Percentiles rank a stretch among this genome's conserved stretches.
Evolutionary conservation across 2,329 filamentous ascomycete species (phyloP).

Genomic region (Elsinoe fawcettii): DNA sequence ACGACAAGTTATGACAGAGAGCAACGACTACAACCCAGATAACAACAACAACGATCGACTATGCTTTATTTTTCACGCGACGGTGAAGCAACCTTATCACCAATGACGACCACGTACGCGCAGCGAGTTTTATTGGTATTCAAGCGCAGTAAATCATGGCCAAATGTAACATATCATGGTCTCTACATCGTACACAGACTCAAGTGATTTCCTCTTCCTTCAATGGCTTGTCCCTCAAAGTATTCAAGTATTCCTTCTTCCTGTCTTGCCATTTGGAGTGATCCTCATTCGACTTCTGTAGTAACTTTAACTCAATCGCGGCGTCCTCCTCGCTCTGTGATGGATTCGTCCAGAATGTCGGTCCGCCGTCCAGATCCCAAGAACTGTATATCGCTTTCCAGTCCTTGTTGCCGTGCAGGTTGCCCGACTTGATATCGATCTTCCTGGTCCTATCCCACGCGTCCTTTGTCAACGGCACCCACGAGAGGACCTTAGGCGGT

Average conservation of each 20-base stretch:
- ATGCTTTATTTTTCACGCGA: neutral
- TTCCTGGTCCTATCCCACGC: constrained; percentile 4
- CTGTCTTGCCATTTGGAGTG: neutral
- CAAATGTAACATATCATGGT: neutral
- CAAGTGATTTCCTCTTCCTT: neutral
- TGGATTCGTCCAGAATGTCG: neutral
- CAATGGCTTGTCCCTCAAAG: neutral
- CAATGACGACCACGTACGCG: neutral
- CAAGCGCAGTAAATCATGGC: neutral
- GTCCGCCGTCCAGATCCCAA: neutral
- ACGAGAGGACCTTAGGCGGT: constrained; percentile 3
- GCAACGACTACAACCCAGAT: neutral
- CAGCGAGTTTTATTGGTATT: neutral
- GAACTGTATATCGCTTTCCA: constrained; percentile 9
- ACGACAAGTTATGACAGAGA: neutral
- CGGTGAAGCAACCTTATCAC: neutral
- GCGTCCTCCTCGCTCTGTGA: constrained; percentile 1
- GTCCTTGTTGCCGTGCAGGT: constrained; percentile 5
- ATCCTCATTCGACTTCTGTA: neutral
- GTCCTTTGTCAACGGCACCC: neutral
- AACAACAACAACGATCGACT: neutral
- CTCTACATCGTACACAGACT: neutral
- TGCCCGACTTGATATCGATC: constrained; percentile 6
- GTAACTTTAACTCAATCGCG: neutral
- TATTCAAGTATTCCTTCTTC: neutral